Base-by-base conservation (phyloP, 1,284 basidiomycete species). In the Microbotryum violaceum region DNA sequence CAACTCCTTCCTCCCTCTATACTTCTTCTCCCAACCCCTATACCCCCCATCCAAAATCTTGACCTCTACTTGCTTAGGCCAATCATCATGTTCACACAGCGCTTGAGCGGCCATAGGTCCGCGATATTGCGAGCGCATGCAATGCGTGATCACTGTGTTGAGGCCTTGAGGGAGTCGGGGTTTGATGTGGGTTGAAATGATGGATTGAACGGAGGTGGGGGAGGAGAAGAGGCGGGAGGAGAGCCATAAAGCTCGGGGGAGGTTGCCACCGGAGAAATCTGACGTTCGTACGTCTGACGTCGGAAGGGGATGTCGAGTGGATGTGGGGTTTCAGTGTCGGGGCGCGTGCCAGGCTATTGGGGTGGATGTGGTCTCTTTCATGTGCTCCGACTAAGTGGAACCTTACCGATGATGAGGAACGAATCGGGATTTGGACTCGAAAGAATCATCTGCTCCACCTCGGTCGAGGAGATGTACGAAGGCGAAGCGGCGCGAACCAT, bases 61-160 rank as follows among this genome's bases (percentile, higher is more conserved):
- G 49, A 65, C 60, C 3, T 55, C 18, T n/a, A 62, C n/a, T n/a
- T n/a, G 20, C 3, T 3, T 1, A 0, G 63, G 60, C 37, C 37
- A 42, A 42, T 12, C 37, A 4, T 42, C 37, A 42, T 42, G 37
- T 18, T 42, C 37, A 18, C 16, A 14, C 14, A 64, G 51, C 1
- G 50, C 7, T 31, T 58, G 47, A 27, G 63, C 60, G 51, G 58
- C 63, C 60, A 59, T 62, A 1, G 63, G 63, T 18, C 63, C 63
- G 27, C 63, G 60, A 12, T 60, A 62, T 54, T 65, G 63, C 6
- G 57, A 59, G 23, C 63, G 33, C 63, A 65, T 65, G 54, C 63
- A 65, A 46, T 65, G 63, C 3, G 60, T 31, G 44, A 65, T 49
- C 12, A 65, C 21, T 45, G 44, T 23, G 2, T 16, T 18, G 21